Base-by-base conservation (phyloP, 306 rosid genomes). In the Coriaria nepalensis region DNA sequence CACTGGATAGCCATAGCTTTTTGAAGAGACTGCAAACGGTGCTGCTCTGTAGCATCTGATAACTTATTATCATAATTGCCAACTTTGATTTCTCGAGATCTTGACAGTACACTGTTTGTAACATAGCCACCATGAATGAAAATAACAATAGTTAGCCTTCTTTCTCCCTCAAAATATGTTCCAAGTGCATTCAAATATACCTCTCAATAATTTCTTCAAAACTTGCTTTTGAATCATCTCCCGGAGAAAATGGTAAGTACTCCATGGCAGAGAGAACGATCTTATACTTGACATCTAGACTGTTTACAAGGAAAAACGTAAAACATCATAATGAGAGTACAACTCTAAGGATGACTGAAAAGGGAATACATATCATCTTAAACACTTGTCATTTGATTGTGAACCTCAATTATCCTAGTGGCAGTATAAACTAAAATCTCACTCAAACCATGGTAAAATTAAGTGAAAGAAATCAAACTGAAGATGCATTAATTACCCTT, bases 191-290 rank as follows among this genome's bases (percentile, higher is more conserved):
- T 50, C 33, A 34, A 10, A 47, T 33, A 14, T 60, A 90, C 98
- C 95, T 81, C 73, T 85, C 94, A 50, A 90, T 67, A 51, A 90
- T 85, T 60, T 81, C 98, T 76, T 85, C 98, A 73, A 90, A 90
- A 73, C 86, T 79, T 36, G 85, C 98, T 70, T 63, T 90, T 33
- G 94, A 85, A 48, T 82, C 73, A 57, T 75, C 70, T 68, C 55
- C 51, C 0, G 77, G 66, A 63, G 95, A 90, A 75, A 85, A 90
- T 52, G 93, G 93, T 39, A 90, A 77, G 71, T 90, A 82, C 62
- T 79, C 94, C 76, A 90, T 75, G 15, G 93, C 95, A 60, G 98
- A 85, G 73, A 85, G 68, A 69, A 90, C 85, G 62, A 90, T 82
- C 87, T 85, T 85, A 64, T 77, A 78, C 72, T 85, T 90, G 68